Base-by-base conservation (phyloP, 2,329 filamentous ascomycete species). In the Pezicula rhizophila region DNA sequence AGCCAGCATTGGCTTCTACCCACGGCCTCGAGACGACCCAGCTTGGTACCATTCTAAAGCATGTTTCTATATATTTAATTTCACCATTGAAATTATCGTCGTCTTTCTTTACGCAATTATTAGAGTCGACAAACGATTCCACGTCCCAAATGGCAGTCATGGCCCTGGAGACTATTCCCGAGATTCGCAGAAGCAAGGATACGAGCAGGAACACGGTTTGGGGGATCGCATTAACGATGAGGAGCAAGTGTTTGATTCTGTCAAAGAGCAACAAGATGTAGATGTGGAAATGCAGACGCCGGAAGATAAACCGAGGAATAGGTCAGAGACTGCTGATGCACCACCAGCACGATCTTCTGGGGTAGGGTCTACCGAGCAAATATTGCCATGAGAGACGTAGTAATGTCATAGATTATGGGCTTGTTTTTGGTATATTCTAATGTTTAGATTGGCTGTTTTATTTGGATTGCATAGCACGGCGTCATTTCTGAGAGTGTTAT, bases 11-110 rank as follows among this genome's bases (percentile, higher is more conserved):
- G 46, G 37, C 8, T 58, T 53, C 23, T 35, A 53, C 2, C 61
- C 71, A 1, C 76, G 74, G 25, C 79, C 73, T 3, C 58, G 60
- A 48, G 70, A 40, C 10, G 38, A 79, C 49, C 81, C 86, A 2
- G 83, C 82, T 5, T 87, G 83, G 77, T 92, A 84, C 63, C 78
- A 89, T 59, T 71, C 71, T 60, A 87, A 84, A 64, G 78, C 82
- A 2, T 80, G 78, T 59, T 95, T 89, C 71, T 95, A 93, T 70
- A 69, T 82, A 61, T 87, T 93, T 71, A 87, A 88, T 68, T 95
- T 87, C 62, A 71, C 70, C 14, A 73, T 91, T 34, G 90, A 95
- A 67, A 70, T 91, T 37, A 62, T 85, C 20, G 80, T 89, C 34
- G 75, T 92, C 4, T 77, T 75, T 46, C 68, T 83, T 8, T 92